Conservation (phyloP, 108 stramenopile genomes). For the Fragilariopsis cylindrus region DNA sequence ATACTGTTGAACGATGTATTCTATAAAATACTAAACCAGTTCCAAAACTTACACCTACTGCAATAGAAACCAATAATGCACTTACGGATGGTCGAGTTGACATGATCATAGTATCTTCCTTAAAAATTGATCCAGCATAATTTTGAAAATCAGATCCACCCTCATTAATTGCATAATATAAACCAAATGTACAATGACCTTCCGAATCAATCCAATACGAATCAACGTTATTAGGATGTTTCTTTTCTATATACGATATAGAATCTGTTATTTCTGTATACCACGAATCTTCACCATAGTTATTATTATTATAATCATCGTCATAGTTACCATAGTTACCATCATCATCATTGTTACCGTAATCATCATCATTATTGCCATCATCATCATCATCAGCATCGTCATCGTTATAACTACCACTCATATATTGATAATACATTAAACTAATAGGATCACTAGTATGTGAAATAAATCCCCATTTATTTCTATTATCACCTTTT, state of each 20-base stretch:
- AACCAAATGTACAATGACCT: conserved; percentile 56
- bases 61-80: conserved; percentile 21
- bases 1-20: neutral
- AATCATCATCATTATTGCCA: neutral
- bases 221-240: conserved; percentile 42
- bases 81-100: conserved; percentile 19
- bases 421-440: conserved; percentile 56
- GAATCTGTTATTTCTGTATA: conserved; percentile 36
- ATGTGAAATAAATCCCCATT: conserved; percentile 58
- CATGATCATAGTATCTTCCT: conserved; percentile 32
- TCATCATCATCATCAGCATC: conserved; percentile 8
- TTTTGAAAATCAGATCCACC: conserved; percentile 27
- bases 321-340: neutral
- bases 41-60: neutral
- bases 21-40: neutral
- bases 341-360: conserved; percentile 10
- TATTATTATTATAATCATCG: conserved; percentile 1
- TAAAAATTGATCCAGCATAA: conserved; percentile 41
- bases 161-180: conserved; percentile 54
- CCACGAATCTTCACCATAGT: conserved; percentile 32
- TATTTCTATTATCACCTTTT: conserved; percentile 42
- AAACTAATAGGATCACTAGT: conserved; percentile 48
- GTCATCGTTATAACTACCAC: conserved; percentile 23
- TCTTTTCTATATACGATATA: conserved; percentile 33
- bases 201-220: conserved; percentile 47